Base-by-base conservation (phyloP, 371 early-diverging fungal species). In the Rhizopus arrhizus region DNA sequence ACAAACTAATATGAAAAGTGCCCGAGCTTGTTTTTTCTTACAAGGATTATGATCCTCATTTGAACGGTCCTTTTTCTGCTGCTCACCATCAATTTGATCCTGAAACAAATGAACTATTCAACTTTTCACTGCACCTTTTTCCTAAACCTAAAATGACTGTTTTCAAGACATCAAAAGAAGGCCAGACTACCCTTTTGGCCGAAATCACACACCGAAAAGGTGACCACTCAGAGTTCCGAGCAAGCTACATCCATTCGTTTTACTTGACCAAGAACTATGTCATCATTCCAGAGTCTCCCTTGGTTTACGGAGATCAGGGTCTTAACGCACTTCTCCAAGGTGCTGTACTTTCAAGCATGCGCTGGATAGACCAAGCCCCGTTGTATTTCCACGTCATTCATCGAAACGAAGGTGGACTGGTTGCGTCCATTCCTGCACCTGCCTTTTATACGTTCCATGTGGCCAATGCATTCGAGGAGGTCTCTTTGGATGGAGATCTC, bases 71-170 rank as follows among this genome's bases (percentile, higher is more conserved):
- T 12, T 28, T 84, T 16, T 70, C 84, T 10, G 80, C 85, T 4
- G 84, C 88, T 5, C 85, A 85, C 56, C 85, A 84, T 36, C 78
- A 80, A 38, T 66, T 68, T 4, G 88, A 88, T 56, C 75, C 79
- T 3, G 66, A 65, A 5, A 83, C 84, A 7, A 68, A 69, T 41
- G 84, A 86, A 58, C 65, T 67, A 11, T 75, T 82, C 59, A 79
- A 81, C 35, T 74, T 81, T 61, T 56, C 71, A 3, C 28, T 62
- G 10, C 33, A 40, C 0, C 31, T 59, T 16, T 48, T 29, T 11
- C 68, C 62, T 67, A 22, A 54, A 55, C 52, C 72, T 59, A 9
- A 68, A 62, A 45, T 66, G 47, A 29, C 47, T 7, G 74, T 73
- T 2, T 53, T 76, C 52, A 52, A 60, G 22, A 64, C 42, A 4